Conservation (phyloP, 2,329 filamentous ascomycete genomes). For the Colletotrichum incanum region DNA sequence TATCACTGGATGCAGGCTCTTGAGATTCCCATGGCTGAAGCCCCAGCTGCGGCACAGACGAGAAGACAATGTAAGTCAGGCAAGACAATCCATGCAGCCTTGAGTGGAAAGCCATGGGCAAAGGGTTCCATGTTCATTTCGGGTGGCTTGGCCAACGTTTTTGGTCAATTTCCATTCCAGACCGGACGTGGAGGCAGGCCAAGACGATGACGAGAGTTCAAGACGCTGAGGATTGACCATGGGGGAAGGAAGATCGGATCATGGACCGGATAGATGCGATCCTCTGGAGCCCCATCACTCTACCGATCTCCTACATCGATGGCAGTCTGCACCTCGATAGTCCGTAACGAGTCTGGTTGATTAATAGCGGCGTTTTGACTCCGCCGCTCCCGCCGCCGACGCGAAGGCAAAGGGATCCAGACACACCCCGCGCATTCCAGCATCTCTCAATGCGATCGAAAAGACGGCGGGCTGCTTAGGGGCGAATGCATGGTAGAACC, state of each 20-base stretch:
- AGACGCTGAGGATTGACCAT: neutral
- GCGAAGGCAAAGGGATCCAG: too few relatives aligned
- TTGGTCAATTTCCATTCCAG: neutral
- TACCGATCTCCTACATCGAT: neutral
- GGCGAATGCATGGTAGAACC: neutral
- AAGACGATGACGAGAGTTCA: neutral
- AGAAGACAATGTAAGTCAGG: neutral
- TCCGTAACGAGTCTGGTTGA: neutral
- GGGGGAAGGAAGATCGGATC: neutral
- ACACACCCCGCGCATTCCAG: neutral
- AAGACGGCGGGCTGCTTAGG: conserved; percentile 5
- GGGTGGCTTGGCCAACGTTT: neutral
- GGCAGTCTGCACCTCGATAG: neutral
- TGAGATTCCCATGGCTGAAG: neutral
- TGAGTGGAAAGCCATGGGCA: neutral
- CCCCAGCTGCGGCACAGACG: neutral
- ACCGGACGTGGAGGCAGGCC: neutral
- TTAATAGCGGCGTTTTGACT: neutral
- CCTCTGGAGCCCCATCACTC: neutral
- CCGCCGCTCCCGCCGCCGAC: too few relatives aligned
- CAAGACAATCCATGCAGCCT: conserved; percentile 4
- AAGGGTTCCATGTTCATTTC: too few relatives aligned
- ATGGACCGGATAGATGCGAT: too few relatives aligned
- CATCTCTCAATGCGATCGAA: neutral
- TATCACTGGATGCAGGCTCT: neutral